phyloP scores from a whole-genome alignment of 345 rosid species.

The Ricinus communis region DNA sequence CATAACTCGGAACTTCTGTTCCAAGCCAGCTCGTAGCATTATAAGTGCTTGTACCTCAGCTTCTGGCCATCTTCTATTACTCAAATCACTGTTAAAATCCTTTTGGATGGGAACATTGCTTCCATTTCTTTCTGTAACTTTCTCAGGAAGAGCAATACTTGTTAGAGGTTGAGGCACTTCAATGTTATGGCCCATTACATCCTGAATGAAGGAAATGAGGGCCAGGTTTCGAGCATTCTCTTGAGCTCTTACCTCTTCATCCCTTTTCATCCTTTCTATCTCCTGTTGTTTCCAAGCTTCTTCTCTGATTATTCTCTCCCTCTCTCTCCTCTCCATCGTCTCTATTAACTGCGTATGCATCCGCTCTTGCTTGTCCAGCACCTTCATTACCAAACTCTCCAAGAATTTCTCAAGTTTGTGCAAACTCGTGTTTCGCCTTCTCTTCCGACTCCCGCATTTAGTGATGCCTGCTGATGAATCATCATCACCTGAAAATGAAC shows the following conservation, averaged over 20 bases:
- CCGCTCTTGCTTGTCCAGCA: slow-evolving; percentile 79
- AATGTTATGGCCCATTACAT: slow-evolving; percentile 40
- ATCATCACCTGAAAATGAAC: slow-evolving; percentile 45
- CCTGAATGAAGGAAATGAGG: slow-evolving; percentile 63
- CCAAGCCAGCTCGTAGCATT: slow-evolving; percentile 47
- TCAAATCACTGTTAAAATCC: slow-evolving; percentile 5
- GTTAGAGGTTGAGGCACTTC: slow-evolving; percentile 29
- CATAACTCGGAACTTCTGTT: slow-evolving; percentile 34
- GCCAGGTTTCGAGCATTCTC: slow-evolving; percentile 55
- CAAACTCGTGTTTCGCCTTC: slow-evolving; percentile 52
- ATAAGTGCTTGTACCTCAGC: slow-evolving; percentile 74
- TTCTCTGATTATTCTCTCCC: slow-evolving; percentile 59
- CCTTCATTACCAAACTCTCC: slow-evolving; percentile 48
- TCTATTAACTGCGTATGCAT: slow-evolving; percentile 69
- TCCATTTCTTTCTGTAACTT: slow-evolving; percentile 25
- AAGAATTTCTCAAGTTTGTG: slow-evolving; percentile 47
- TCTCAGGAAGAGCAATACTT: background rate
- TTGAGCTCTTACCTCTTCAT: slow-evolving; percentile 51
- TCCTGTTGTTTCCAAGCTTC: slow-evolving; percentile 80
- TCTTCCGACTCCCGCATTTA: slow-evolving; percentile 40
- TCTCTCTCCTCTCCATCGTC: slow-evolving; percentile 63
- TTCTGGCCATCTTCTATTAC: slow-evolving; percentile 58
- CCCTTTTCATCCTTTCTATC: slow-evolving; percentile 57
- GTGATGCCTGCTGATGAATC: slow-evolving; percentile 26
- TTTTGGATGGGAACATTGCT: slow-evolving; percentile 26